Conservation (phyloP, 176 grass and related monocot species). For the Phragmites australis region DNA sequence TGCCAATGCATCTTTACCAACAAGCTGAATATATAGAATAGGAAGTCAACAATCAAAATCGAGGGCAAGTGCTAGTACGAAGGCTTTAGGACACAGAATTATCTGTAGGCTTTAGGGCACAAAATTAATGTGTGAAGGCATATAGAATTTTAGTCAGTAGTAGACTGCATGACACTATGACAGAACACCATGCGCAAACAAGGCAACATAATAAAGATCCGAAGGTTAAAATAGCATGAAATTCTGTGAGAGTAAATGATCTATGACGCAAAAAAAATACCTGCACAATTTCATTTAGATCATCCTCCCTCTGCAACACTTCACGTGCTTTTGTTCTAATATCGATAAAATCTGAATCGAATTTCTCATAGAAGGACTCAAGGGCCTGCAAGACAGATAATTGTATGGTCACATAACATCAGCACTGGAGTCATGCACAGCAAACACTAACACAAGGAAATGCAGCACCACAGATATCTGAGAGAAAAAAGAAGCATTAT, state of each 20-base stretch:
- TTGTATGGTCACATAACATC: slow-evolving; percentile 6
- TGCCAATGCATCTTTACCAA: slow-evolving; percentile 82
- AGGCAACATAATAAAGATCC: slow-evolving; percentile 26
- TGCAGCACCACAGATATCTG: background rate
- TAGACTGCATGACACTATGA: background rate
- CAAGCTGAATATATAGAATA: slow-evolving; percentile 54
- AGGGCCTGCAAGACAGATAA: slow-evolving; percentile 58
- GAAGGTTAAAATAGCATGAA: background rate
- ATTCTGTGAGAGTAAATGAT: background rate
- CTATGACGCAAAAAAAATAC: slow-evolving; percentile 42
- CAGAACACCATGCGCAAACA: background rate
- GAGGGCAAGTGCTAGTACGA: background rate
- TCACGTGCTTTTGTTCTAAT: slow-evolving; percentile 96
- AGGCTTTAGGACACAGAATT: background rate
- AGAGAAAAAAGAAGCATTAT: background rate
- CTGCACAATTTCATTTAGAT: slow-evolving; percentile 97
- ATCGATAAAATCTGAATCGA: slow-evolving; percentile 83
- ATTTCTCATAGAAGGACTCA: slow-evolving; percentile 74
- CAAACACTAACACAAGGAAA: background rate
- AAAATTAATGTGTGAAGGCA: background rate
- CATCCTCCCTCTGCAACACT: slow-evolving; percentile 88
- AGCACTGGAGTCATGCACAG: background rate
- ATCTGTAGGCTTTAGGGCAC: background rate
- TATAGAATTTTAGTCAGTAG: background rate
- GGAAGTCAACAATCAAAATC: slow-evolving; percentile 1